Evolutionary conservation across 208 protist species (phyloP), one percentile per base, ranked within the genome.

Genomic region (Trypanosoma rangeli): DNA sequence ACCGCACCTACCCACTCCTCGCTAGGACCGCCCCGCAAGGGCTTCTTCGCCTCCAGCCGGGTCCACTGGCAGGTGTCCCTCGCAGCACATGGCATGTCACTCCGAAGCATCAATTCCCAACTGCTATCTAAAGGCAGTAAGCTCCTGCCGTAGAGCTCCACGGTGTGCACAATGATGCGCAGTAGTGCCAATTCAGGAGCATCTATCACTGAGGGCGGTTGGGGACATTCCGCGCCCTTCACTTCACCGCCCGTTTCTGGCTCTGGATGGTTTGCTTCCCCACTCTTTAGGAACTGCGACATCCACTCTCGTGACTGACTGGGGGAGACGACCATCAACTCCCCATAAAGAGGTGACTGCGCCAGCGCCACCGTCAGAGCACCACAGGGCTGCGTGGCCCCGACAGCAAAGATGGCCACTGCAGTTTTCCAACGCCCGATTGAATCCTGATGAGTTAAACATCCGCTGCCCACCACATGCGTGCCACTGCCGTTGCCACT

Each of bases 311-410:
- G 33, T 46, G 66, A 3, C n/a, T 39, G 3, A 20, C 24, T 5
- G 26, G n/a, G 50, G 13, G 20, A 39, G 28, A 58, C 50, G 22
- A n/a, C 22, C 39, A 53, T 59, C 37, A 20, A 54, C 3, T 46
- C 44, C 44, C 13, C 20, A 18, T 55, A 63, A 13, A 70, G 44
- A n/a, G 54, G 29, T 12, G 55, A 5, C 42, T 55, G 39, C 42
- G 18, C 9, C 16, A 70, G 10, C 22, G 55, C 35, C 3, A 70
- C 22, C 8, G 56, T 70, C 56, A 70, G 62, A 4, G 54, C n/a
- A 13, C 66, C 66, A 39, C 54, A 70, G 5, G 39, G 56, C n/a
- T 35, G 26, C 16, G 16, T 20, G 4, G 61, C 39, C 55, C 42
- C 42, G 16, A 12, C 12, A 55, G 18, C n/a, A 62, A 49, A 54